A percentile compares a stretch with the other conserved stretches of the same genome.
phyloP scores from a whole-genome alignment of 1,284 basidiomycete species.

The Apiotrichum siamense region DNA sequence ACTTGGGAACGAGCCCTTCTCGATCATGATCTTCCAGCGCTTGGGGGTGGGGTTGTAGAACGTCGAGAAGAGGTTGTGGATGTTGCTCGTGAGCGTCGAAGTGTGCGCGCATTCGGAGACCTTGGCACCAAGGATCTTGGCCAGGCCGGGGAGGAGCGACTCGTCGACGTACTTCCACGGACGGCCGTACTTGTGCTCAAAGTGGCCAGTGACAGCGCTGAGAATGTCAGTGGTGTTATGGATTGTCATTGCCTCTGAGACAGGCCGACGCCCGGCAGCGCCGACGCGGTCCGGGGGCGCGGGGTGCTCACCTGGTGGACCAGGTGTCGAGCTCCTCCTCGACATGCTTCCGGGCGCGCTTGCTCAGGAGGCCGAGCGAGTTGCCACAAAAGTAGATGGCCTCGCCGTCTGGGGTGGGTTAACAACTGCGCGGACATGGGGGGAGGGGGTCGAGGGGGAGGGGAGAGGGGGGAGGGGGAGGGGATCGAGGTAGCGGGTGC shows the following conservation, averaged over 20 bases:
- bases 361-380: constrained; percentile 79
- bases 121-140: constrained; percentile 77
- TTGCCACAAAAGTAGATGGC: constrained; percentile 89
- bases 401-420: constrained; percentile 40
- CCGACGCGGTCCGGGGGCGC: too few relatives aligned
- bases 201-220: constrained; percentile 88
- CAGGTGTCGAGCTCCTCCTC: constrained; percentile 84
- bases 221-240: neutral
- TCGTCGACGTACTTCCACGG: constrained; percentile 80
- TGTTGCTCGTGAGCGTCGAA: constrained; percentile 87
- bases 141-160: constrained; percentile 66
- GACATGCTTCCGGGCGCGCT: constrained; percentile 64
- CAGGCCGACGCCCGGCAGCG: too few relatives aligned
- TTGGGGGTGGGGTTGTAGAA: constrained; percentile 82
- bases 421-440: too few relatives aligned
- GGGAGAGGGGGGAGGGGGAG: too few relatives aligned
- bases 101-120: constrained; percentile 88
- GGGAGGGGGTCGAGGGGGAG: too few relatives aligned
- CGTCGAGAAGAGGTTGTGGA: constrained; percentile 87
- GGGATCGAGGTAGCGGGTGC: too few relatives aligned
- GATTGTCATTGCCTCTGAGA: too few relatives aligned
- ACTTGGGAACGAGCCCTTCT: constrained; percentile 89
- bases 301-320: constrained; percentile 63
- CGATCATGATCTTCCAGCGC: constrained; percentile 92
- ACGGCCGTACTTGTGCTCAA: constrained; percentile 73